phyloP scores from a whole-genome alignment of 148 eudicot genomes.

The Nyssa sinensis region DNA sequence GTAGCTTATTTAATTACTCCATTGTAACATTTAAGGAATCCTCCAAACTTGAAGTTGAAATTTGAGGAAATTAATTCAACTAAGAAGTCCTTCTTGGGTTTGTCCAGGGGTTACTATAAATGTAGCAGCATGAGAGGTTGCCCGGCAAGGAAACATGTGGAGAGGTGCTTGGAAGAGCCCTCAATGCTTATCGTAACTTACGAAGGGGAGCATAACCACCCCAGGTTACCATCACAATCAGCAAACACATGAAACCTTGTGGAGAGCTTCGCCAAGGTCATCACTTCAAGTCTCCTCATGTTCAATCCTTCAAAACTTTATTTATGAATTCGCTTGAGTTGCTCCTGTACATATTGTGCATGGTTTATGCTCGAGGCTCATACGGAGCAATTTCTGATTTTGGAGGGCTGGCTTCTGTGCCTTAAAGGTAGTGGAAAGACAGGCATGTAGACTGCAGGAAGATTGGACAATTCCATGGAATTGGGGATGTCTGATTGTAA shows the following conservation, averaged over 20 bases:
- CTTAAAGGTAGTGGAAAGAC: not conserved
- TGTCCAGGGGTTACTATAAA: conserved; percentile 77
- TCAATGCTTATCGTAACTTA: conserved; percentile 78
- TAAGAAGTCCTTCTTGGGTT: not conserved
- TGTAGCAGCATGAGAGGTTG: conserved; percentile 88
- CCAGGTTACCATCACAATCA: conserved; percentile 52
- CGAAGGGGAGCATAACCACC: conserved; percentile 80
- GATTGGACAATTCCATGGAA: conserved; percentile 2
- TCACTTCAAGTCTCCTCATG: not conserved
- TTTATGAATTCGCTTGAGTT: conserved; percentile 7
- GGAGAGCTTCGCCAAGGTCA: not conserved
- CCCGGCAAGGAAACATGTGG: conserved; percentile 84
- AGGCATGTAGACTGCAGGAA: not conserved
- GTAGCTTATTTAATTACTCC: not conserved
- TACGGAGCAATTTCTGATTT: conserved; percentile 4
- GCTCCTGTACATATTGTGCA: conserved; percentile 16
- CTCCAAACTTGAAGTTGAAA: not conserved
- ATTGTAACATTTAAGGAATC: too few species aligned
- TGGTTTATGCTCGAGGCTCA: conserved; percentile 8
- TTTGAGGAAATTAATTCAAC: not conserved
- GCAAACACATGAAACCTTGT: conserved; percentile 33
- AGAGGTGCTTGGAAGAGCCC: conserved; percentile 73
- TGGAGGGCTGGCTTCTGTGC: not conserved
- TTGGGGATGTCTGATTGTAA: conserved; percentile 5
- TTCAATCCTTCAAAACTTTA: not conserved